Evolutionary conservation across 2,329 filamentous ascomycete genomes (phyloP), one percentile per base, ranked within the genome.

Genomic region (Colletotrichum lupini): DNA sequence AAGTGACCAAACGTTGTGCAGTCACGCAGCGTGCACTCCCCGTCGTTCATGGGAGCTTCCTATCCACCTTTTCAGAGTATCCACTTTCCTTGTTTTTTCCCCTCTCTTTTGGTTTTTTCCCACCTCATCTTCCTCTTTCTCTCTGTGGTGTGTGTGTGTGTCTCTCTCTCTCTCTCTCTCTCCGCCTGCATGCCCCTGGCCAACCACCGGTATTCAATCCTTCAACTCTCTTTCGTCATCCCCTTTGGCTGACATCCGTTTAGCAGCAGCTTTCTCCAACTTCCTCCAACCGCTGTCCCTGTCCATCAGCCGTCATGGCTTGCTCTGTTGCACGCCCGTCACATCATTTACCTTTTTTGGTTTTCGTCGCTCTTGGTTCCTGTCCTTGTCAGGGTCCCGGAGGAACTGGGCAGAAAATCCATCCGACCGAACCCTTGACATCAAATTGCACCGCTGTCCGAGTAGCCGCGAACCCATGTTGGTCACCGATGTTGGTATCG

Each of bases 341-440:
- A 52, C 60, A 37, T 49, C 67, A 49, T 28, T 28, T 30, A 14
- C 59, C 16, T 35, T 62, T 59, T 42, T 42, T 28, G n/a, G 22
- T 22, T 14, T 65, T 52, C 61, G 26, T 42, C 35, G 28, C 28
- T 11, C 32, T 49, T 42, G 28, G 26, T 57, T 16, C 24, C 37
- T 61, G 28, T 24, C 56, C 12, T 12, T 56, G 37, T 19, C 28
- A 49, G 49, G 49, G 49, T 53, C 22, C 24, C 69, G 69, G 52
- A 62, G 30, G 49, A n/a, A 35, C 49, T 62, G 69, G 65, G 58
- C 57, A 68, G 69, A 68, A 72, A 68, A 67, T 56, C 68, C 32
- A 61, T 52, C 56, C 56, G 49, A 58, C 37, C 30, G 37, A 24
- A 35, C 67, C 28, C 28, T 42, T 46, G 59, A 46, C 42, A 28